Percentiles rank a stretch among this genome's conserved stretches.
These are phyloP conservation scores for Pichia sp. DNA, from an alignment of 1,139 yeast species.

Conservation along the genomic window DNA sequence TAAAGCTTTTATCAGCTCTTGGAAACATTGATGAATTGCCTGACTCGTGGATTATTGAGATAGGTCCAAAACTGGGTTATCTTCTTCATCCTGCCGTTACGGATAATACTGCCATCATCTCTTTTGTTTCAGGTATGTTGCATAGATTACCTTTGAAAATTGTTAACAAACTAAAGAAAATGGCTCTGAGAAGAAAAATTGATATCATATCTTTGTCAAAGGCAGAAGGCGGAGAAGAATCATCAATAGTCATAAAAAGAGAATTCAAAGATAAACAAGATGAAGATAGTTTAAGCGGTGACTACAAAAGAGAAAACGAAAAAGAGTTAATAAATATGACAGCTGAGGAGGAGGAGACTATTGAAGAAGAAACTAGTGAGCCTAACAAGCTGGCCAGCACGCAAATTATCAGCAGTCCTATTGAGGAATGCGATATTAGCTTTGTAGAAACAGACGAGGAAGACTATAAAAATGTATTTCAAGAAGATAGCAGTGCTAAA, in stretches of 20 bases:
- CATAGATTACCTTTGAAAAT: neutral
- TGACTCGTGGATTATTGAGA: conserved; percentile 10
- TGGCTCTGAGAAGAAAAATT: conserved; percentile 4
- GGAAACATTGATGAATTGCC: conserved; percentile 5
- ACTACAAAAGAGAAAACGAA: neutral
- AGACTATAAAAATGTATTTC: neutral
- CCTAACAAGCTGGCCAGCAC: neutral
- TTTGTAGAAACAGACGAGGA: conserved; percentile 3
- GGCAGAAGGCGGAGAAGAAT: neutral
- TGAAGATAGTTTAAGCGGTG: neutral
- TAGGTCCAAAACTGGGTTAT: conserved; percentile 4
- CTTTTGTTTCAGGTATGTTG: neutral
- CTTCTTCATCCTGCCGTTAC: conserved; percentile 4
- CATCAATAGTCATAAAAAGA: neutral
- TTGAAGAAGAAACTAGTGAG: neutral
- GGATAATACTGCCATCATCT: neutral
- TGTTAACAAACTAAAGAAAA: conserved; percentile 4
- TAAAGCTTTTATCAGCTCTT: conserved; percentile 2
- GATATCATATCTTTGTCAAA: neutral
- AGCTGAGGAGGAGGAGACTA: neutral
- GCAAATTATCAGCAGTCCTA: neutral
- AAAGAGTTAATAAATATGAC: neutral
- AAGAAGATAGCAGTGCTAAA: neutral
- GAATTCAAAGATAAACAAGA: neutral
- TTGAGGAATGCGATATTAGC: neutral